Conservation (phyloP, 2,329 filamentous ascomycete genomes). For the Fusarium chlamydosporum region DNA sequence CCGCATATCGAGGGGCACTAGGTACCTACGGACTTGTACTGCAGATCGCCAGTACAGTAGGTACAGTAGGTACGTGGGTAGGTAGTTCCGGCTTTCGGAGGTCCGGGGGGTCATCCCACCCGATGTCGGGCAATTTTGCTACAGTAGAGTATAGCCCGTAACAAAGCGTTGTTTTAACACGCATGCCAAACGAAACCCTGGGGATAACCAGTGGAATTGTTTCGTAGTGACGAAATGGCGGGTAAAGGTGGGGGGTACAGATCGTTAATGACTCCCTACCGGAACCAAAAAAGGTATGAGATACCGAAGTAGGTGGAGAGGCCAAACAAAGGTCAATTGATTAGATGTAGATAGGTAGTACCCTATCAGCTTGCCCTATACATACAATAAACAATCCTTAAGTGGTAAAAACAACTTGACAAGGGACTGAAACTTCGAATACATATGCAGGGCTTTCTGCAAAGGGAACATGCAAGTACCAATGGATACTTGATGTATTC, state of each 20-base stretch:
- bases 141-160: slow-evolving; percentile 14
- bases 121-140: slow-evolving; percentile 24
- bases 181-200: slow-evolving; percentile 18
- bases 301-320: slow-evolving; percentile 16
- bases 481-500: too few species aligned
- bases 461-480: too few species aligned
- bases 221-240: slow-evolving; percentile 22
- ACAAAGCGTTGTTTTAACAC: slow-evolving; percentile 18
- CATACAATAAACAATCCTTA: too few species aligned
- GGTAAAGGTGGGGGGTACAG: slow-evolving; percentile 28
- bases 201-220: slow-evolving; percentile 22
- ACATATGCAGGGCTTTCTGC: too few species aligned
- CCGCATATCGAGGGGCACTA: slow-evolving; percentile 31
- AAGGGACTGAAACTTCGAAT: too few species aligned
- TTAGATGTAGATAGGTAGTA: too few species aligned
- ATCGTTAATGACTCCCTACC: background rate
- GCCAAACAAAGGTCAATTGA: background rate
- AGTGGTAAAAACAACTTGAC: too few species aligned
- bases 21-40: background rate
- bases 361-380: too few species aligned
- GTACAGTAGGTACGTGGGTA: too few species aligned
- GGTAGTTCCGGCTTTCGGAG: slow-evolving; percentile 28
- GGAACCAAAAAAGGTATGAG: slow-evolving; percentile 15
- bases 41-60: background rate
- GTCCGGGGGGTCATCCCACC: slow-evolving; percentile 2